Evolutionary conservation across 305 asterid genomes (phyloP), one percentile per base, ranked within the genome.

Genomic region (Solanum aculeatissimum): DNA sequence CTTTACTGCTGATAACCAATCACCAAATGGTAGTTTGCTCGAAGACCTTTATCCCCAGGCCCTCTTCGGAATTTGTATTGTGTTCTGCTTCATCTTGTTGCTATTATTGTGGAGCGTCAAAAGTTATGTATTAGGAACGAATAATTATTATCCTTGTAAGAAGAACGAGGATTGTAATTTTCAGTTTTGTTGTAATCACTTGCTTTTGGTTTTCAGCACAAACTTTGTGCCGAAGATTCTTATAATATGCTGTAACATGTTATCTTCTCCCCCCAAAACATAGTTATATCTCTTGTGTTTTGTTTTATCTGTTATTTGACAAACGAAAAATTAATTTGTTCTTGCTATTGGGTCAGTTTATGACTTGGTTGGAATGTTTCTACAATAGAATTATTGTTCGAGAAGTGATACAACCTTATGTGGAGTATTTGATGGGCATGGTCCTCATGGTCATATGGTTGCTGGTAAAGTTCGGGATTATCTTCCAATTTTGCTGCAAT

Each of bases 351-450:
- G 91, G 90, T 92, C 91, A 87, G 93, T 91, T 88, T 86, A 87
- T 92, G 96, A 88, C 90, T 91, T 92, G 90, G 87, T 91, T 91
- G 92, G 89, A 87, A 90, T 92, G 91, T 92, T 91, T 93, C 86
- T 87, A 86, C 88, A 66, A 86, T 85, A 94, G 98, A 92, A 93
- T 91, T 95, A 93, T 87, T 90, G 89, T 57, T 82, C 91, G 84
- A 91, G 93, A 84, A 88, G 91, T 63, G 91, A 87, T 51, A 81
- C 82, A 11, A 85, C 85, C 53, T 86, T 91, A 45, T 91, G 92
- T 84, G 94, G 92, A 57, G 92, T 91, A 57, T 91, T 87, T 38
- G 94, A 91, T 86, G 94, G 94, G 42, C 94, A 91, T 81, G 94
- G 94, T 45, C 94, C 92, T 42, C 87, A 86, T 58, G 92, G 92